phyloP scores from a whole-genome alignment of 257 asterid genomes.

The Ilex asprella region DNA sequence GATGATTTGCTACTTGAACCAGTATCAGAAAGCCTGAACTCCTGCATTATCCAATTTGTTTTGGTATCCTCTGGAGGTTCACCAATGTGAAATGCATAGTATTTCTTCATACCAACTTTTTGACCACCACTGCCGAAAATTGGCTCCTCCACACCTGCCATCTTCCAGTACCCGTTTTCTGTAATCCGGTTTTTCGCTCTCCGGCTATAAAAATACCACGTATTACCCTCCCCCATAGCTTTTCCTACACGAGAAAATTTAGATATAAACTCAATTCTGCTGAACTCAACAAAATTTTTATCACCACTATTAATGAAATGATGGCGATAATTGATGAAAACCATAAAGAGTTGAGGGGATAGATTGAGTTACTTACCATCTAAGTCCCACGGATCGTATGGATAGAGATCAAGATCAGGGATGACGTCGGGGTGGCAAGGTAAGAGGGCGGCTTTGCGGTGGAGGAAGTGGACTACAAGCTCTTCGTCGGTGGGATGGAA shows the following conservation, averaged over 20 bases:
- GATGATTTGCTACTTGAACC: constrained; percentile 41
- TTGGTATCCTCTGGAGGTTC: constrained; percentile 46
- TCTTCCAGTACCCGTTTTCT: constrained; percentile 76
- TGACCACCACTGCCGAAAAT: constrained; percentile 44
- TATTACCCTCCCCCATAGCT: constrained; percentile 90
- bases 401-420: constrained; percentile 92
- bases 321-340: no score
- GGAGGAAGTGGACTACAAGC: constrained; percentile 93
- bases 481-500: constrained; percentile 90
- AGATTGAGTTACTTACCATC: constrained; percentile 56
- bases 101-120: constrained; percentile 60
- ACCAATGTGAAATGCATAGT: constrained; percentile 56
- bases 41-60: constrained; percentile 93
- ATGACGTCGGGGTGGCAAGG: constrained; percentile 92
- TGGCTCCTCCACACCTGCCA: constrained; percentile 62
- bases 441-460: constrained; percentile 67
- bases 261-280: no score
- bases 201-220: constrained; percentile 89
- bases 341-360: background rate
- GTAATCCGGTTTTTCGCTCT: constrained; percentile 60
- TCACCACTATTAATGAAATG: no score
- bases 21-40: constrained; percentile 48
- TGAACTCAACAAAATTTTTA: no score
- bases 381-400: constrained; percentile 94
- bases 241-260: constrained; percentile 37